Conservation (phyloP, 805 yeast species). For the Ogataea chonburiensis region DNA sequence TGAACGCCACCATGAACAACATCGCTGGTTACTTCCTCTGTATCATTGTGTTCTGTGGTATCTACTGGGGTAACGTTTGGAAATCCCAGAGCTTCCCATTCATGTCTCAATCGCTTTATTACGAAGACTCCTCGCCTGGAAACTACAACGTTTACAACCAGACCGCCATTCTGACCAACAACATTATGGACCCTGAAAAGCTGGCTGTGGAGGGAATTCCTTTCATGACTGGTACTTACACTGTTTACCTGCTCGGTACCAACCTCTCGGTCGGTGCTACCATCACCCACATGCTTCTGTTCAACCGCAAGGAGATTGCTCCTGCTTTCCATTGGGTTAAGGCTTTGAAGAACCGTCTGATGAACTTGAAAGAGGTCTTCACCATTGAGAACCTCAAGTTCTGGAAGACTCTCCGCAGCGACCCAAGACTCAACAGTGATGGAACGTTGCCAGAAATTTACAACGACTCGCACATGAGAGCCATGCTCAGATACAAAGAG, state of each 20-base stretch:
- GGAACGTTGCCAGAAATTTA: constrained; percentile 24
- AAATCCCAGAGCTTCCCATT: constrained; percentile 35
- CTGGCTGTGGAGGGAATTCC: constrained; percentile 31
- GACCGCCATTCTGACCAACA: constrained; percentile 27
- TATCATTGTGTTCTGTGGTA: constrained; percentile 28
- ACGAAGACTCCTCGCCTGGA: constrained; percentile 26
- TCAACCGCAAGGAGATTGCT: constrained; percentile 28
- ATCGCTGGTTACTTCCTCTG: constrained; percentile 32
- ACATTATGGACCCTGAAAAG: constrained; percentile 26
- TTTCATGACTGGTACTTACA: constrained; percentile 33
- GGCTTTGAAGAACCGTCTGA: constrained; percentile 18
- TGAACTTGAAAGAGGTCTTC: constrained; percentile 36
- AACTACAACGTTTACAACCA: constrained; percentile 32
- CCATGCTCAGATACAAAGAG: constrained; percentile 38
- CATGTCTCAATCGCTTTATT: constrained; percentile 33
- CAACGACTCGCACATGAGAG: constrained; percentile 37
- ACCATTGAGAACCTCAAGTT: constrained; percentile 41
- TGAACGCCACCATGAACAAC: constrained; percentile 31
- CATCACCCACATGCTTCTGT: constrained; percentile 33
- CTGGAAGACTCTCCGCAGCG: constrained; percentile 37
- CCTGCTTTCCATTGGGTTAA: constrained; percentile 28
- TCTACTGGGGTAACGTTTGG: constrained; percentile 36
- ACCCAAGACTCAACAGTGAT: constrained; percentile 23
- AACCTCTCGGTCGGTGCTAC: constrained; percentile 36
- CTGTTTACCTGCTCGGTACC: constrained; percentile 33